Evolutionary conservation across 352 stramenopile genomes (phyloP).

Genomic region (Pythium oligandrum): DNA sequence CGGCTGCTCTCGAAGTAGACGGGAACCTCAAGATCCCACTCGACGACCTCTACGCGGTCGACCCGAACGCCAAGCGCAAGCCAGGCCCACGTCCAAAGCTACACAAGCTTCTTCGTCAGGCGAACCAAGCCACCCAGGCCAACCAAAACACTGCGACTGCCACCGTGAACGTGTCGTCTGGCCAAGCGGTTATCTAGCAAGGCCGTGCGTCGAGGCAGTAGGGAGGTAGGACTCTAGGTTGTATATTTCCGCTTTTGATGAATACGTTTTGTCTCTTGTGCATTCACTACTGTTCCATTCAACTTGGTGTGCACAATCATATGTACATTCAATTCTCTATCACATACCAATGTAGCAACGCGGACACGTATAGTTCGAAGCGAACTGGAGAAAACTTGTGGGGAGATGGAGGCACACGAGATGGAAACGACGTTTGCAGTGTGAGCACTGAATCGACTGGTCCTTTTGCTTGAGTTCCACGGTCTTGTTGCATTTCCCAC

Average conservation of each 20-base stretch:
- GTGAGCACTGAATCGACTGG: conserved; percentile 43
- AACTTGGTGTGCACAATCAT: too few species aligned
- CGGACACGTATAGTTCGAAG: conserved; percentile 53
- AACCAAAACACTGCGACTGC: too few species aligned
- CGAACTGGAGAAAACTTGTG: conserved; percentile 52
- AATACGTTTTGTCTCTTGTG: too few species aligned
- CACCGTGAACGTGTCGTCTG: too few species aligned
- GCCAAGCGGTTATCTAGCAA: too few species aligned
- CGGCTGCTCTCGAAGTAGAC: conserved; percentile 33
- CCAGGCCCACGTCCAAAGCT: conserved; percentile 52
- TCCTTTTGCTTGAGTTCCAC: conserved; percentile 10
- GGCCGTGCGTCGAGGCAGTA: too few species aligned
- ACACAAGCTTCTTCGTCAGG: conserved; percentile 15
- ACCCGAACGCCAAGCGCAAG: conserved; percentile 50
- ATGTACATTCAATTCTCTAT: too few species aligned
- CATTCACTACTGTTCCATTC: too few species aligned
- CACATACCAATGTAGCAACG: conserved; percentile 43
- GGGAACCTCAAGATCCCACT: conserved; percentile 53
- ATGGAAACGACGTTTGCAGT: conserved; percentile 44
- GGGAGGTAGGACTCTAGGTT: conserved; percentile 3
- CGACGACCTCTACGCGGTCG: conserved; percentile 54
- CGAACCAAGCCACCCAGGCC: too few species aligned
- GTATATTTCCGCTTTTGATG: conserved; percentile 5
- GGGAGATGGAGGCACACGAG: conserved; percentile 50
- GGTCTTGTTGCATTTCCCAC: conserved; percentile 21